Percentiles rank a stretch among this genome's conserved stretches.
Conservation (phyloP, 2,329 filamentous ascomycete species). For the Trichoderma oligosporum region DNA sequence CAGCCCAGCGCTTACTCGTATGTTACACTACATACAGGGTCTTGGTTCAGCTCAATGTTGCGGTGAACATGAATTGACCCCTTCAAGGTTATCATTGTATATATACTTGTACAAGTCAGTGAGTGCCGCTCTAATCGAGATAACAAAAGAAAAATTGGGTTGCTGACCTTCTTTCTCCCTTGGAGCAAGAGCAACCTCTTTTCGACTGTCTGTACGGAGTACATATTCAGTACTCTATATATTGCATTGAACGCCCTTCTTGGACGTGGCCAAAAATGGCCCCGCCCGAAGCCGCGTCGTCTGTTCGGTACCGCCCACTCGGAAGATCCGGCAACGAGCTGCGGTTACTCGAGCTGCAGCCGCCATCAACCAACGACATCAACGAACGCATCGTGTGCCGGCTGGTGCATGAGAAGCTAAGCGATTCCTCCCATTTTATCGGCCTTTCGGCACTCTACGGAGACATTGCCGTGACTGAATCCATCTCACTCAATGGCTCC, state of each 20-base stretch:
- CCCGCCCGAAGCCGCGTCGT: conserved; percentile 13
- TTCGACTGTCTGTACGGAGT: too few species aligned
- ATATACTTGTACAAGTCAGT: too few species aligned
- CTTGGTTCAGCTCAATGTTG: conserved; percentile 12
- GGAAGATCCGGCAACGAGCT: conserved; percentile 29
- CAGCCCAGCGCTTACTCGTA: background rate
- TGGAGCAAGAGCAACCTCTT: conserved; percentile 5
- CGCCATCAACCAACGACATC: conserved; percentile 25
- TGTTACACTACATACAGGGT: background rate
- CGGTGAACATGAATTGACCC: conserved; percentile 15
- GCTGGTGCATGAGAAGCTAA: conserved; percentile 30
- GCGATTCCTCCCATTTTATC: conserved; percentile 28
- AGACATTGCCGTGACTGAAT: conserved; percentile 29
- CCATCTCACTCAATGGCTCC: conserved; percentile 30
- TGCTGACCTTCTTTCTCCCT: conserved; percentile 10
- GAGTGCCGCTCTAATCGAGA: conserved; percentile 18
- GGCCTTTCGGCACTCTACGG: conserved; percentile 32
- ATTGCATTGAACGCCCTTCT: too few species aligned
- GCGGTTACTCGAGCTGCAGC: conserved; percentile 34
- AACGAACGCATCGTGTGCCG: conserved; percentile 33
- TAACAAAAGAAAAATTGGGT: conserved; percentile 8
- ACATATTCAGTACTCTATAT: too few species aligned
- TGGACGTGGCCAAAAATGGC: conserved; percentile 20
- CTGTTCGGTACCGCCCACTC: conserved; percentile 23
- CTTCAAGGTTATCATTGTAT: conserved; percentile 10